Evolutionary conservation across 768 basidiomycete genomes (phyloP).

Genomic region (Amanita pallidorosea): DNA sequence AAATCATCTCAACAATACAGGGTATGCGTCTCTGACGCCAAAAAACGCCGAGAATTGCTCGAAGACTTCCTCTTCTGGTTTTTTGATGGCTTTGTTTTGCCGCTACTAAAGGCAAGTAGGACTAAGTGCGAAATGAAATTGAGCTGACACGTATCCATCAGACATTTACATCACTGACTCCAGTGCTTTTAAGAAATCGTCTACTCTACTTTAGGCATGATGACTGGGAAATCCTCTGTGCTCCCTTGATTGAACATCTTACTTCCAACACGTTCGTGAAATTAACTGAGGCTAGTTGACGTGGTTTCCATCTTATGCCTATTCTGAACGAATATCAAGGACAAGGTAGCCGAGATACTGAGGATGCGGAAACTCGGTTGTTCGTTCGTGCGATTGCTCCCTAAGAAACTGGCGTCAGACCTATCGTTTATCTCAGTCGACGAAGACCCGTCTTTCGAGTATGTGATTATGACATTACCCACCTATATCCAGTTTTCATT

Average conservation of each 20-base stretch:
- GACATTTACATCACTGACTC: constrained; percentile 95
- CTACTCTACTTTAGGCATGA: constrained; percentile 91
- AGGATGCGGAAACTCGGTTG: constrained; percentile 69
- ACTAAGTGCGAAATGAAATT: neutral
- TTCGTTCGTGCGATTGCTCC: constrained; percentile 80
- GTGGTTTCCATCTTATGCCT: neutral
- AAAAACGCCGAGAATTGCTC: constrained; percentile 71
- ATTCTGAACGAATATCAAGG: constrained; percentile 23
- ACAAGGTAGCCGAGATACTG: constrained; percentile 53
- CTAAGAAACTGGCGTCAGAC: constrained; percentile 90
- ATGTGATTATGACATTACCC: neutral
- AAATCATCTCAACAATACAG: constrained; percentile 30
- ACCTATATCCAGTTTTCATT: neutral
- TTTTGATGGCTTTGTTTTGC: constrained; percentile 75
- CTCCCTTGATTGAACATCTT: constrained; percentile 72
- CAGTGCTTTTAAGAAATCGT: constrained; percentile 67
- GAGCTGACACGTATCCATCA: constrained; percentile 16
- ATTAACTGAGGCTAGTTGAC: constrained; percentile 45
- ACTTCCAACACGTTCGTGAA: constrained; percentile 58
- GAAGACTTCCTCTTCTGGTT: constrained; percentile 94
- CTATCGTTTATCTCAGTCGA: constrained; percentile 82
- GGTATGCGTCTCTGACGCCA: constrained; percentile 51
- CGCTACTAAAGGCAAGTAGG: constrained; percentile 59
- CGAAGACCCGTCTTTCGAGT: constrained; percentile 24
- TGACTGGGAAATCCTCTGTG: constrained; percentile 80